Percentiles rank a stretch among this genome's conserved stretches.
Evolutionary conservation across 169 alveolate species (phyloP).

Genomic region (Cryptosporidium viatorum): DNA sequence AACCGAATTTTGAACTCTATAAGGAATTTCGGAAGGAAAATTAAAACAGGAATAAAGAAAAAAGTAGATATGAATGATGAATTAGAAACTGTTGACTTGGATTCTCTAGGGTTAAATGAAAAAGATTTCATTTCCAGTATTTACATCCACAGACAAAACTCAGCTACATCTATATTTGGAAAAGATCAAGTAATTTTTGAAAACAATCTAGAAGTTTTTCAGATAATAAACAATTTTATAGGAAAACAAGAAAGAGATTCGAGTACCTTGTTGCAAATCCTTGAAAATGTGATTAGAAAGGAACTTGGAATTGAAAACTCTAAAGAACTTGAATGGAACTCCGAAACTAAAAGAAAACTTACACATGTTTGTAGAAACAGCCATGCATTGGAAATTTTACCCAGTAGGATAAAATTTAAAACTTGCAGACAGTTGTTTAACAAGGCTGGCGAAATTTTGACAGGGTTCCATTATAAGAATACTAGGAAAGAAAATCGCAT

Average conservation of each 20-base stretch:
- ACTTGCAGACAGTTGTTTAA: constrained; percentile 26
- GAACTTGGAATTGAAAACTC: constrained; percentile 19
- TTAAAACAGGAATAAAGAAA: constrained; percentile 18
- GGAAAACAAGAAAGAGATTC: constrained; percentile 64
- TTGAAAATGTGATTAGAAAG: constrained; percentile 4
- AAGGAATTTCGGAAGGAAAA: constrained; percentile 17
- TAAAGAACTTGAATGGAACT: not conserved
- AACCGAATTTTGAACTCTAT: constrained; percentile 16
- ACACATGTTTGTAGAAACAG: not conserved
- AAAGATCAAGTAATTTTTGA: constrained; percentile 8
- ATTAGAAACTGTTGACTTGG: not conserved
- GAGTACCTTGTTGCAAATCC: not conserved
- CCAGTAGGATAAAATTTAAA: constrained; percentile 10
- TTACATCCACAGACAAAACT: not conserved
- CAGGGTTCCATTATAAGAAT: constrained; percentile 19
- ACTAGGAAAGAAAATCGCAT: not conserved
- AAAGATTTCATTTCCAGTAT: not conserved
- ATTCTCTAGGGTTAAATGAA: not conserved
- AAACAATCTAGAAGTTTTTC: constrained; percentile 2
- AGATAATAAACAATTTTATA: constrained; percentile 8
- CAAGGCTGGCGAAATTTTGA: constrained; percentile 5
- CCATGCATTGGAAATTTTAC: not conserved
- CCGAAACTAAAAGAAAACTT: not conserved
- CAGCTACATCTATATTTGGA: not conserved
- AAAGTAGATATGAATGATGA: not conserved